Base-by-base conservation (phyloP, 805 yeast species). In the Metschnikowia henanensis region DNA sequence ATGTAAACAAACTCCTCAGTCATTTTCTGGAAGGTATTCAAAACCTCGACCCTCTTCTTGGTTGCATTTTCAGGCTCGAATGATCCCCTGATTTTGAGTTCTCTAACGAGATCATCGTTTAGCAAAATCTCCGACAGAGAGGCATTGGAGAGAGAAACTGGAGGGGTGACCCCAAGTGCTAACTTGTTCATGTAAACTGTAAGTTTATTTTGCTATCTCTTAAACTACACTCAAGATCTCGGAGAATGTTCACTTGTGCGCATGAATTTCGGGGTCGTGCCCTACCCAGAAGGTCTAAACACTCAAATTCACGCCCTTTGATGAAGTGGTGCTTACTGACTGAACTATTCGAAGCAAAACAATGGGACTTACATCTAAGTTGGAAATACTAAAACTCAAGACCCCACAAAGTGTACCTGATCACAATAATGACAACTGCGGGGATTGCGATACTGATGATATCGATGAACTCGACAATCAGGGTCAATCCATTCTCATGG, bases 381-480 rank as follows among this genome's bases (percentile, higher is more conserved):
- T 62, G 18, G 65, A 62, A 23, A 61, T 59, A 38, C 49, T 62
- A 26, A 61, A 57, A 43, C 15, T 60, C 18, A 56, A 43, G 33
- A 36, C 51, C 15, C n/a, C 37, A 12, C 29, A 41, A 16, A 51
- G 49, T 15, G 41, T 4, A 8, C 9, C 25, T 6, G 25, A 22
- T 7, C 9, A 10, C 6, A 22, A 10, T 22, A 10, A 22, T 22
- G 25, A 22, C 10, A 10, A 22, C n/a, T n/a, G n/a, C n/a, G n/a
- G n/a, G n/a, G n/a, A n/a, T n/a, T n/a, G n/a, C n/a, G n/a, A n/a
- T n/a, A 43, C 41, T 17, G 52, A 49, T 59, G 97, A 90, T 61
- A 77, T 89, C 38, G 98, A 94, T 64, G 98, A 91, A 61, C 82
- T 91, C 32, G 97, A 90, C 59, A 90, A 81, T 41, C 90, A 91